Base-by-base conservation (phyloP, 257 asterid genomes). In the Lithospermum erythrorhizon region DNA sequence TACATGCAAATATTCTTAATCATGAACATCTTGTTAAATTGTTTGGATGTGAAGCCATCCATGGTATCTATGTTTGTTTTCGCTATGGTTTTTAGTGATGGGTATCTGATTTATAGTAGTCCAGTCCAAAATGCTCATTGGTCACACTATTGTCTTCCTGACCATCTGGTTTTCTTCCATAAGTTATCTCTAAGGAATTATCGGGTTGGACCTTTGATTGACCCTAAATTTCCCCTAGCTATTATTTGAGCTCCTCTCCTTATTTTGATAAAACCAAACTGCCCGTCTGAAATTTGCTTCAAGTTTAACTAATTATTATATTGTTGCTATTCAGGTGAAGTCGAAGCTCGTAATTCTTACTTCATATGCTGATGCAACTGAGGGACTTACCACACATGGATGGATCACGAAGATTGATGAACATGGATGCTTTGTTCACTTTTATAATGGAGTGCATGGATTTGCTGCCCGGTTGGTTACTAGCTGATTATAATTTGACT, bases 341-440 rank as follows among this genome's bases (percentile, higher is more conserved):
- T 93, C 99, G 8, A 93, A 93, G 73, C 85, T 84, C 54, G 79
- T 69, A 32, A 84, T 84, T 72, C 84, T 93, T 64, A 79, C 89
- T 74, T 83, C 86, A 55, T 93, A 82, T 68, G 68, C 91, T 47
- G 99, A 93, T 76, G 95, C 95, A 22, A 73, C 74, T 72, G 95
- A 81, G 55, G 99, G 96, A 63, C 71, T 93, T 69, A 72, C 81
- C 66, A 83, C 96, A 61, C 99, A 93, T 71, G 97, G 99, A 71
- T 93, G 99, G 99, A 93, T 93, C 65, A 84, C 95, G 37, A 93
- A 86, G 76, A 86, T 86, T 57, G 99, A 93, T 72, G 79, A 76
- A 41, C 95, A 86, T 73, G 99, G 99, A 71, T 93, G 99, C 75
- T 93, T 93, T 76, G 97, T 93, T 73, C 94, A 93, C 68, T 93